A percentile compares a stretch with the other conserved stretches of the same genome.
Conservation (phyloP, 1,139 yeast species). For the Protomyces macrosporus region DNA sequence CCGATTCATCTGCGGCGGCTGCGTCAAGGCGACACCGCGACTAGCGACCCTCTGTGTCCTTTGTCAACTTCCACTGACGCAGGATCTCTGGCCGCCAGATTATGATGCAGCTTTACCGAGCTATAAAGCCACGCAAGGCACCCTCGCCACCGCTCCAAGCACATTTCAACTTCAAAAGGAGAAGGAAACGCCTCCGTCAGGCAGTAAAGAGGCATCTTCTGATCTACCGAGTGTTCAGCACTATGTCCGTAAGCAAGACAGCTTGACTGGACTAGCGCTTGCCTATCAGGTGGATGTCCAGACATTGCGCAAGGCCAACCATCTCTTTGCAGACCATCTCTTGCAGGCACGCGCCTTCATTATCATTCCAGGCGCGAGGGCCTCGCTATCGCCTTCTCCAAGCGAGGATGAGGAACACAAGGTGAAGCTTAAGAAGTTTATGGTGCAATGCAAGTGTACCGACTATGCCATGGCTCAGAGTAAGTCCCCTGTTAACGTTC, state of each 20-base stretch:
- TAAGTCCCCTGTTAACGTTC: not conserved
- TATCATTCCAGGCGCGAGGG: conserved; percentile 15
- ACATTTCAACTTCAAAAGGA: not conserved
- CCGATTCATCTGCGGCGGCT: conserved; percentile 18
- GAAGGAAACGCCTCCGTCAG: not conserved
- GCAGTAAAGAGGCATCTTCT: not conserved
- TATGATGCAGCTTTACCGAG: not conserved
- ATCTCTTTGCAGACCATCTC: conserved; percentile 6
- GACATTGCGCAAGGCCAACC: conserved; percentile 2
- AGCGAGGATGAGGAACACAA: conserved; percentile 11
- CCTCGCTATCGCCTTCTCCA: conserved; percentile 7
- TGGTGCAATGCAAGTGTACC: conserved; percentile 17
- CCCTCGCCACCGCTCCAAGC: not conserved
- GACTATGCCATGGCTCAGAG: conserved; percentile 23
- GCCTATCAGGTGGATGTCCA: conserved; percentile 3
- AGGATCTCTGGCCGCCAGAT: not conserved
- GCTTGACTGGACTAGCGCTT: not conserved
- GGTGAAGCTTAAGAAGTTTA: conserved; percentile 17
- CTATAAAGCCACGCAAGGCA: conserved; percentile 1
- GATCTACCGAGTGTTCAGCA: conserved; percentile 4
- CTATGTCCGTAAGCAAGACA: conserved; percentile 17
- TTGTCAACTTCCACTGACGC: conserved; percentile 16
- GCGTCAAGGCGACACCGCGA: conserved; percentile 1
- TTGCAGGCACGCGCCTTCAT: conserved; percentile 22
- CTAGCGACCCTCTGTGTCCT: conserved; percentile 7